Base-by-base conservation (phyloP, 805 yeast genomes). In the Wickerhamomyces kurtzmanii region DNA sequence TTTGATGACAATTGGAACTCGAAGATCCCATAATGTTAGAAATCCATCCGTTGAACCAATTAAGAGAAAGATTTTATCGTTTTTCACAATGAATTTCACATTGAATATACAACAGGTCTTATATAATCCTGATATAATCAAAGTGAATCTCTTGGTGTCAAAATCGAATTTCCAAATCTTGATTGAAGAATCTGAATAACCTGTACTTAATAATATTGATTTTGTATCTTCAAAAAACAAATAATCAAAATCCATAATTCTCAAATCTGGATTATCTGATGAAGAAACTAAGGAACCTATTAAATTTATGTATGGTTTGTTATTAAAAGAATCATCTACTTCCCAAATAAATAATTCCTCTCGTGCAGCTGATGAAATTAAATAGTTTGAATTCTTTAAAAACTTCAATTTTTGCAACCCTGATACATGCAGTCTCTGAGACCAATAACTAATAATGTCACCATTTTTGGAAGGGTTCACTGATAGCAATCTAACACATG, bases 321-420 rank as follows among this genome's bases (percentile, higher is more conserved):
- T 36, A 6, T 40, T 40, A 11, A 42, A 51, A 7, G 49, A 41
- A 4, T 55, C 51, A 20, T 59, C 51, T 2, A 85, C 38, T 32
- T 67, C 68, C 98, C 98, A 91, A 6, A 84, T 55, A 37, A 69
- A 68, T 24, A 91, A 67, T 53, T 91, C 98, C 49, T 91, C 98
- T 45, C 91, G 71, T 0, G 95, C 93, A 14, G 87, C 81, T 3
- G 83, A 68, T 6, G 76, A 57, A 34, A 71, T 50, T 39, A 77
- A 37, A 40, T 57, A 54, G 19, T 47, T 49, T 0, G 68, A 57
- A 38, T 65, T 68, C n/a, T n/a, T n/a, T 21, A 86, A 58, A 30
- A 83, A 71, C 32, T 71, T 72, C 11, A 82, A 65, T 14, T 71
- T 67, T 49, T 89, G 97, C 26, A 91, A 53, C 1, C 97, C 97